Base-by-base conservation (phyloP, 116 monocot species). In the Cymodocea nodosa region DNA sequence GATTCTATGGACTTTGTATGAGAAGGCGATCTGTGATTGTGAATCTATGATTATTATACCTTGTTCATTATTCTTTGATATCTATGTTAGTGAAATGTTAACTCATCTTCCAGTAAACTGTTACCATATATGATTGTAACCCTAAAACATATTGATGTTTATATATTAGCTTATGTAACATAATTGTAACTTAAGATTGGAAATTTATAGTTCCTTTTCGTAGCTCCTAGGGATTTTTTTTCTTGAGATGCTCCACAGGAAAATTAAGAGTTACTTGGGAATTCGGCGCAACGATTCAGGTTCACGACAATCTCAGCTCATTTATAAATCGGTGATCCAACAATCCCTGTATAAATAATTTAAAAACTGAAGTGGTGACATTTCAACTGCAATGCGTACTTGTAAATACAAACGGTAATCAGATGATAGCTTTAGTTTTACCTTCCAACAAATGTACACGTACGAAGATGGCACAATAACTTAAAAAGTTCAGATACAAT, bases 1-100 rank as follows among this genome's bases (percentile, higher is more conserved):
- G 81, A 81, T 76, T 71, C 85, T 14, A 78, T 81, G 85, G 81
- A 84, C 23, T 74, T 76, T 66, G 74, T 79, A 75, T 79, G 59
- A 70, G 65, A 30, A 30, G 44, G 9, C 18, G n/a, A 30, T 39
- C 2, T n/a, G n/a, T n/a, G 24, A 30, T 65, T 62, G 39, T 62
- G 62, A 39, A 62, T 37, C 39, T 15, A n/a, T 61, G 37, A 23
- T 23, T 6, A 6, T 22, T 50, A 12, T 44, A 44, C 64, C 19
- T 23, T 25, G 65, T 50, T 51, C 65, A 25, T 51, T 50, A 25
- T 51, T 34, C 30, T 62, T 62, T 62, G 35, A n/a, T 62, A 62
- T 40, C 12, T 49, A 10, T 19, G 54, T 23, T 14, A 15, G 12
- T 24, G 15, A 51, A 51, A 65, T 23, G 56, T 64, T 19, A 50